These are phyloP conservation scores for Boeremia lycopersici DNA, from an alignment of 2,329 filamentous ascomycete genomes.

Conservation along the genomic window DNA sequence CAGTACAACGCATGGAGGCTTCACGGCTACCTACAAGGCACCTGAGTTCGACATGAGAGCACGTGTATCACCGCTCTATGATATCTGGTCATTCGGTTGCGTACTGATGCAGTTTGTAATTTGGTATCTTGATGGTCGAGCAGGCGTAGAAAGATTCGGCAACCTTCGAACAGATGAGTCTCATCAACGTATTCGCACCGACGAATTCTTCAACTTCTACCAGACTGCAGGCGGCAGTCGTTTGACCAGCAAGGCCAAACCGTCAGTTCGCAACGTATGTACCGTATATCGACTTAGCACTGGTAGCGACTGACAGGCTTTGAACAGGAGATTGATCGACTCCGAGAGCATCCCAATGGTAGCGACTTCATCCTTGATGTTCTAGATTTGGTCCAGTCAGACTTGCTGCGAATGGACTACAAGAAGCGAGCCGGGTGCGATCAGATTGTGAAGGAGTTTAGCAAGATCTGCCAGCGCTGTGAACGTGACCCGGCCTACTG, in stretches of 20 bases:
- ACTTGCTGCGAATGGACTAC: neutral
- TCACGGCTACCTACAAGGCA: conserved; percentile 47
- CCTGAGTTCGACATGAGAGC: conserved; percentile 44
- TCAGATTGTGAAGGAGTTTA: neutral
- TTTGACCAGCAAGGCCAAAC: neutral
- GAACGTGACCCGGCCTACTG: neutral
- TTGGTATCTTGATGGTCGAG: conserved; percentile 30
- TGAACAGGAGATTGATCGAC: neutral
- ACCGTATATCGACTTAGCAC: neutral
- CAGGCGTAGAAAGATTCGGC: neutral
- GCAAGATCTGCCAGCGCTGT: neutral
- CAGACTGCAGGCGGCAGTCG: neutral
- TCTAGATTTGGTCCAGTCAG: neutral
- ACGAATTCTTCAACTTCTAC: neutral
- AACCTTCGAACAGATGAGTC: neutral
- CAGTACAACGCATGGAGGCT: conserved; percentile 4
- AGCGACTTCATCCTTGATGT: neutral
- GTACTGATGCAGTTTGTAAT: conserved; percentile 35
- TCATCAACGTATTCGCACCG: neutral
- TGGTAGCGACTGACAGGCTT: neutral
- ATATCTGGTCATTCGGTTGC: conserved; percentile 44
- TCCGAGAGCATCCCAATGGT: neutral
- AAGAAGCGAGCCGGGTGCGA: neutral
- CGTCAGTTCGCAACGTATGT: neutral
- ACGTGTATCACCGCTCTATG: conserved; percentile 44